These are phyloP conservation scores for Barnettozyma salicaria DNA, from an alignment of 805 yeast species.

Conservation along the genomic window DNA sequence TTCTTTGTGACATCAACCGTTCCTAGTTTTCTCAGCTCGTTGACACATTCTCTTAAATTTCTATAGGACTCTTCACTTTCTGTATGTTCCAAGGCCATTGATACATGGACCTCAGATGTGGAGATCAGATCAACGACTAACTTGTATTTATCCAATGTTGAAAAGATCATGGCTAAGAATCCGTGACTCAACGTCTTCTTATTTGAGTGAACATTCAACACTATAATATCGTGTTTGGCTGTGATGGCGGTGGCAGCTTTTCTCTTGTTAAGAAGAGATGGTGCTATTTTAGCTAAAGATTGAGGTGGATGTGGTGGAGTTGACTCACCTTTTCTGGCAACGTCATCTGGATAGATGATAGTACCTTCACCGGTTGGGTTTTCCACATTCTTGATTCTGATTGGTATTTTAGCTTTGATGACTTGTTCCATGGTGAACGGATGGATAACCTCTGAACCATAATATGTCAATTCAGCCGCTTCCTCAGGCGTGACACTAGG, in stretches of 20 bases:
- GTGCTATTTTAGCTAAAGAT: constrained; percentile 42
- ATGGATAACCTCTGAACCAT: constrained; percentile 96
- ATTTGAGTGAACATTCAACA: constrained; percentile 88
- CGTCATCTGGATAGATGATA: constrained; percentile 85
- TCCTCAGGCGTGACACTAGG: constrained; percentile 95
- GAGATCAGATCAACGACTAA: constrained; percentile 93
- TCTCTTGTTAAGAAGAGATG: constrained; percentile 37
- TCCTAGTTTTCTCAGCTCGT: constrained; percentile 76
- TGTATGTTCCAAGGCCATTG: constrained; percentile 90
- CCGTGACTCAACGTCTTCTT: constrained; percentile 92
- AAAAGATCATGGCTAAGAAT: constrained; percentile 84
- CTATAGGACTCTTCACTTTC: constrained; percentile 50
- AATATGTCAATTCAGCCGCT: constrained; percentile 96
- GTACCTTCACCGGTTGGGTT: constrained; percentile 94
- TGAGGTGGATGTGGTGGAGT: constrained; percentile 97
- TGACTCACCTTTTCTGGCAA: constrained; percentile 76
- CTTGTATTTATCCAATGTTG: constrained; percentile 74
- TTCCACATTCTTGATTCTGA: constrained; percentile 91
- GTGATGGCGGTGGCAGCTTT: constrained; percentile 94
- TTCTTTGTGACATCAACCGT: constrained; percentile 81
- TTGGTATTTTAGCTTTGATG: constrained; percentile 91
- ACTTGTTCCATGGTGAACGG: constrained; percentile 99
- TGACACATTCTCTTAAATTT: constrained; percentile 64
- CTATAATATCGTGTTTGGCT: constrained; percentile 87
- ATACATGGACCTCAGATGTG: constrained; percentile 95